phyloP scores from a whole-genome alignment of 495 filamentous ascomycete genomes.

The Schizothecium vesticola region DNA sequence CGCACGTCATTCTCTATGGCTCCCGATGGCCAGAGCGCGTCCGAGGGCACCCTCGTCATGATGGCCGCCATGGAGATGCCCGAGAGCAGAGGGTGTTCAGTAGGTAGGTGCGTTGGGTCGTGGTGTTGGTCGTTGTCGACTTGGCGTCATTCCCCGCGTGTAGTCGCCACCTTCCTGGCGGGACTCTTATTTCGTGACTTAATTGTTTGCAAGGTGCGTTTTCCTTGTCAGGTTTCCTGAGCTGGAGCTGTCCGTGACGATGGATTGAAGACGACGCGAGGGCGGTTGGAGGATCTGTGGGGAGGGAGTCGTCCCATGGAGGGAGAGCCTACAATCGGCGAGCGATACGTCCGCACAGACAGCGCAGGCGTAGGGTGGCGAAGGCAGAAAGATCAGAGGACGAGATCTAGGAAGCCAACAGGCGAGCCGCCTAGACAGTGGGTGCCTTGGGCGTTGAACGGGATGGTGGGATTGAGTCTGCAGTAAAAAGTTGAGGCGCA shows the following conservation, averaged over 20 bases:
- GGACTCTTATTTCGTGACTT: not conserved
- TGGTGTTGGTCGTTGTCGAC: not conserved
- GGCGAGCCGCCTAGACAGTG: not conserved
- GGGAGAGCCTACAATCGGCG: not conserved
- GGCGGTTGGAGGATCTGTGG: not conserved
- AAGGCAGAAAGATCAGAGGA: not conserved
- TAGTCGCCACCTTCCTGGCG: not conserved
- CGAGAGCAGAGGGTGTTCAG: not conserved
- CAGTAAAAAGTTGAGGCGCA: not conserved
- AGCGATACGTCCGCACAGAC: too few species aligned
- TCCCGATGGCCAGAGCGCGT: conserved; percentile 30
- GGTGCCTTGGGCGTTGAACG: not conserved
- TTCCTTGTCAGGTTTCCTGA: too few species aligned
- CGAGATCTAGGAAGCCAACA: not conserved
- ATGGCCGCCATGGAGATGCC: conserved; percentile 10
- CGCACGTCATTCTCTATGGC: conserved; percentile 19
- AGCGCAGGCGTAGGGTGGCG: not conserved
- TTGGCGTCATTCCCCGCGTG: not conserved
- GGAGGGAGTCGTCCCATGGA: not conserved
- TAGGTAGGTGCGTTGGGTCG: not conserved
- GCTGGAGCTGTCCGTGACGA: not conserved
- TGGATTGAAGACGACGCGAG: not conserved
- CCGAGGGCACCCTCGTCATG: conserved; percentile 29
- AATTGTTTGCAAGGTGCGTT: too few species aligned
- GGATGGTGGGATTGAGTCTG: not conserved